Base-by-base conservation (phyloP, 225 moss, liverwort and hornwort species). In the Climacium dendroides region DNA sequence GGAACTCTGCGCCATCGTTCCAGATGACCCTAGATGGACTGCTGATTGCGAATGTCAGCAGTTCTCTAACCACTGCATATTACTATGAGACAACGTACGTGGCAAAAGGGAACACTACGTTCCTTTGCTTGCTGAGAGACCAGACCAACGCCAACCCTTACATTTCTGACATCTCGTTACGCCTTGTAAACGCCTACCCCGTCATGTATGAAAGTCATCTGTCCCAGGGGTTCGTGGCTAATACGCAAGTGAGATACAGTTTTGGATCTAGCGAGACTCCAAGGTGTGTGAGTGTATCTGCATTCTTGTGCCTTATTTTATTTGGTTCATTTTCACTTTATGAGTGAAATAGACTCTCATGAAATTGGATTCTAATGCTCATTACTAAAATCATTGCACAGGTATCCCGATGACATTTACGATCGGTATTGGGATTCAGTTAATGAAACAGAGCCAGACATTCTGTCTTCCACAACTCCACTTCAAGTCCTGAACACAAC, bases 41-140 rank as follows among this genome's bases (percentile, higher is more conserved):
- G 45, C 8, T 61, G 10, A n/a, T 86, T 28, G 70, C 47, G 25
- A 85, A 81, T 81, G 24, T 86, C 52, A 58, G 50, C 39, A 67
- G 18, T 48, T 5, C 37, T 37, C 4, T 0, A 5, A 1, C 9
- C 19, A 0, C 1, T 9, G 18, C 1, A 3, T 41, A 52, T 47
- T 58, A 52, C n/a, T 62, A 1, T 50, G 86, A 86, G 77, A 6
- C 6, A 0, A 89, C 82, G 77, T 82, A 86, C 24, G 35, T 76
- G 77, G 13, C 86, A 7, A 67, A 82, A 52, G 62, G 69, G 53
- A 71, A 45, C 30, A 29, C n/a, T 3, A 89, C 89, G 25, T 86
- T 50, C 43, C 34, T 86, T 19, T 89, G 89, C 78, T 86, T 86
- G 70, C 12, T 89, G 82, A 76, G 89, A n/a, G 89, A 86, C 70